Conservation (phyloP, 1,139 yeast species). For the Meyerozyma athensensis region DNA sequence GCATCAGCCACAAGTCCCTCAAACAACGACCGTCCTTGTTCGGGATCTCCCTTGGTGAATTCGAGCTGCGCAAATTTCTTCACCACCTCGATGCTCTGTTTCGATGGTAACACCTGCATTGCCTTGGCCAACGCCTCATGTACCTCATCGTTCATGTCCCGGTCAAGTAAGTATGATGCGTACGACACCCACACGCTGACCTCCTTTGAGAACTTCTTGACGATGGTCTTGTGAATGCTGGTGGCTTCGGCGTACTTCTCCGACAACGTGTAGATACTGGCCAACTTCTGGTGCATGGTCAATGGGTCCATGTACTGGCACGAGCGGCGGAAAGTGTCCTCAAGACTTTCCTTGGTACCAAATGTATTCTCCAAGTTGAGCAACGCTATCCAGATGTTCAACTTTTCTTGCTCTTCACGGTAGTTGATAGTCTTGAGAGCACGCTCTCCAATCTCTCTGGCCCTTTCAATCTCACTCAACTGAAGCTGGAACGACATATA, state of each 20-base stretch:
- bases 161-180: constrained; percentile 70
- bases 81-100: constrained; percentile 75
- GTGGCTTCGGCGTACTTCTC: constrained; percentile 71
- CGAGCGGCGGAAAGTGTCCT: constrained; percentile 75
- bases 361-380: constrained; percentile 91
- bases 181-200: constrained; percentile 73
- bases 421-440: constrained; percentile 87
- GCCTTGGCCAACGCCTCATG: constrained; percentile 71
- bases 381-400: constrained; percentile 94
- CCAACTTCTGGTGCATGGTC: constrained; percentile 74
- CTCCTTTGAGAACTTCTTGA: constrained; percentile 76
- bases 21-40: constrained; percentile 90
- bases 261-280: constrained; percentile 68
- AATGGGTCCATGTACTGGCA: constrained; percentile 89
- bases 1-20: constrained; percentile 90
- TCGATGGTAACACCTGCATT: constrained; percentile 65
- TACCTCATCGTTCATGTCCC: constrained; percentile 53
- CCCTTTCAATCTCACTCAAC: constrained; percentile 88
- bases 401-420: constrained; percentile 89
- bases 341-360: constrained; percentile 80
- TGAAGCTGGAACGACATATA: constrained; percentile 97
- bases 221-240: constrained; percentile 56
- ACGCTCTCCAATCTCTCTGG: constrained; percentile 88
- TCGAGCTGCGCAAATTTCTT: constrained; percentile 88
- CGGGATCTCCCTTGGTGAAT: constrained; percentile 80